phyloP scores from a whole-genome alignment of 2,329 filamentous ascomycete species.

The Xylaria polymorpha region DNA sequence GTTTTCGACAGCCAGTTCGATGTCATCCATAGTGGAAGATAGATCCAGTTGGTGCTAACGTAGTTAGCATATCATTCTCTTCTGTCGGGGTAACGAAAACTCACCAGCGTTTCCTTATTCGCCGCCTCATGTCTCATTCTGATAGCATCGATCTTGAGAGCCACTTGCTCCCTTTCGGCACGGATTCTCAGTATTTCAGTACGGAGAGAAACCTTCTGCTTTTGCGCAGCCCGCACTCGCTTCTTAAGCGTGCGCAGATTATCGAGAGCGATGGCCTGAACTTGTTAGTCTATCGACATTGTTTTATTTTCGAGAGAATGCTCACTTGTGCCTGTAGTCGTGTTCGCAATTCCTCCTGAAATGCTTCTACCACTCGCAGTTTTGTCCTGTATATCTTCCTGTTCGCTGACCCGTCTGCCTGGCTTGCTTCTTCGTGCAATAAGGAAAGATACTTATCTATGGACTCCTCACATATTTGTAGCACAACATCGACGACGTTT shows the following conservation, averaged over 20 bases:
- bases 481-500: conserved; percentile 71
- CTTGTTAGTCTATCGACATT: conserved; percentile 24
- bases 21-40: conserved; percentile 70
- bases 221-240: conserved; percentile 67
- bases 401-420: conserved; percentile 58
- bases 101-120: conserved; percentile 63
- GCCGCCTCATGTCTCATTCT: conserved; percentile 68
- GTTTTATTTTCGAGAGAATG: conserved; percentile 26
- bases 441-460: conserved; percentile 62
- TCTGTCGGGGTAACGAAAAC: conserved; percentile 37
- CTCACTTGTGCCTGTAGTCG: conserved; percentile 69
- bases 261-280: conserved; percentile 68
- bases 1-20: conserved; percentile 67
- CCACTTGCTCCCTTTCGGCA: conserved; percentile 70
- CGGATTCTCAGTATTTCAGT: conserved; percentile 70
- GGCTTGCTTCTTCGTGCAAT: conserved; percentile 57
- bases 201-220: conserved; percentile 66
- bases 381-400: conserved; percentile 68
- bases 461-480: conserved; percentile 71
- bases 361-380: conserved; percentile 67
- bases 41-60: conserved; percentile 61
- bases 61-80: conserved; percentile 10
- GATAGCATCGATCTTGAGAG: conserved; percentile 71
- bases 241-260: conserved; percentile 68
- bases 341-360: conserved; percentile 66